phyloP scores from a whole-genome alignment of 2,329 filamentous ascomycete genomes.

The Monosporascus sp. region DNA sequence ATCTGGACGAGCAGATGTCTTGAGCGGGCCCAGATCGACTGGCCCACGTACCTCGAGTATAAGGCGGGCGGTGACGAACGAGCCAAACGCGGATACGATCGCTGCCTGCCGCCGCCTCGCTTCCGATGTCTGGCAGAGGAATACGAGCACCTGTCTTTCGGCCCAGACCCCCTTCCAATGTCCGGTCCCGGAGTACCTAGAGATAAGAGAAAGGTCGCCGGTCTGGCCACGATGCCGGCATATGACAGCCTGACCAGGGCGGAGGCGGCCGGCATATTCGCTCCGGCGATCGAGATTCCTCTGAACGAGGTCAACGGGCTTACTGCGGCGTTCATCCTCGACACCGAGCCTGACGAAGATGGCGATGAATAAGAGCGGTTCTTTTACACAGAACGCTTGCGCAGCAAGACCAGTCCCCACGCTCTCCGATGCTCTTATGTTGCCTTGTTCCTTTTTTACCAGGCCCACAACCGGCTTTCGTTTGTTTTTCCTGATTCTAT shows the following conservation, averaged over 20 bases:
- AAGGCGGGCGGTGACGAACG: slow-evolving; percentile 2
- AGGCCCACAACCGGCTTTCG: too few species aligned
- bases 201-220: slow-evolving; percentile 5
- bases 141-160: not conserved
- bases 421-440: too few species aligned
- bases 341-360: slow-evolving; percentile 1
- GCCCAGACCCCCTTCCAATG: not conserved
- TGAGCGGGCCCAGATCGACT: slow-evolving; percentile 3
- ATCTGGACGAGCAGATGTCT: slow-evolving; percentile 7
- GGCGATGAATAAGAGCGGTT: not conserved
- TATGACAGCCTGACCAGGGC: slow-evolving; percentile 2
- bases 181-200: slow-evolving; percentile 2
- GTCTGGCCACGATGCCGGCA: not conserved
- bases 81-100: not conserved
- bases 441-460: too few species aligned
- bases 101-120: slow-evolving; percentile 8
- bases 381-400: too few species aligned
- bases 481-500: too few species aligned
- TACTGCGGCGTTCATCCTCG: slow-evolving; percentile 1
- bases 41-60: slow-evolving; percentile 9
- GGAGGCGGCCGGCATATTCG: not conserved
- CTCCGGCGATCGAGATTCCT: not conserved
- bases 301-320: not conserved
- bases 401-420: too few species aligned
- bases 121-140: not conserved